These are phyloP conservation scores for Phytophthora citricola DNA, from an alignment of 352 stramenopile genomes.

Conservation along the genomic window DNA sequence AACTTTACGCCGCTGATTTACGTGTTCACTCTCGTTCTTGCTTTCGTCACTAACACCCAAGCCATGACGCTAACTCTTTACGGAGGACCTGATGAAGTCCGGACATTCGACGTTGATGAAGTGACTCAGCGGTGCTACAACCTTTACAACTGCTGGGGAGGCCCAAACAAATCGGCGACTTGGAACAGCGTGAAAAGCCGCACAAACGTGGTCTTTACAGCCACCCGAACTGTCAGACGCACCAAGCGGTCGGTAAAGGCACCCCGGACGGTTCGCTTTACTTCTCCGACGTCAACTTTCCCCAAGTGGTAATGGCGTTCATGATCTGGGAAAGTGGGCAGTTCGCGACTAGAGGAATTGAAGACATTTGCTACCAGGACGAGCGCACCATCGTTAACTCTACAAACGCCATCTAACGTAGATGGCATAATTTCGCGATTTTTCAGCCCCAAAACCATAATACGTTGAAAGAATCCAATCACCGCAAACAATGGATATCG, in stretches of 20 bases:
- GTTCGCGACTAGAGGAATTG: conserved; percentile 12
- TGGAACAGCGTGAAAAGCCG: conserved; percentile 14
- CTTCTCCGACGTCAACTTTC: conserved; percentile 18
- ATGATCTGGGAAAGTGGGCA: conserved; percentile 22
- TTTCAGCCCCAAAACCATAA: too few relatives aligned
- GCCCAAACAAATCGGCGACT: conserved; percentile 9
- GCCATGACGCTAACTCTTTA: conserved; percentile 13
- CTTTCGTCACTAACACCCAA: not conserved
- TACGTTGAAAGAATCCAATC: too few relatives aligned
- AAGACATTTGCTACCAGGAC: conserved; percentile 6
- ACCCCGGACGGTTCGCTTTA: conserved; percentile 16
- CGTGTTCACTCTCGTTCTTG: not conserved
- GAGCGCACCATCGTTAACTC: not conserved
- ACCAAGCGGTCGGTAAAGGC: conserved; percentile 13
- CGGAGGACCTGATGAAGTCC: not conserved
- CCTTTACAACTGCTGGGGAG: conserved; percentile 4
- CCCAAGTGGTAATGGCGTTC: conserved; percentile 6
- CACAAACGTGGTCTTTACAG: conserved; percentile 21
- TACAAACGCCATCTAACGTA: not conserved
- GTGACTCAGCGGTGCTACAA: conserved; percentile 15
- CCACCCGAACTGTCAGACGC: conserved; percentile 3
- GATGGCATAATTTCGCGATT: too few relatives aligned
- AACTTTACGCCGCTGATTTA: not conserved
- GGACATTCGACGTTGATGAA: conserved; percentile 4
- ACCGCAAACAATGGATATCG: too few relatives aligned